Base-by-base conservation (phyloP, 1,139 yeast species). In the Sugiyamaella novakii region DNA sequence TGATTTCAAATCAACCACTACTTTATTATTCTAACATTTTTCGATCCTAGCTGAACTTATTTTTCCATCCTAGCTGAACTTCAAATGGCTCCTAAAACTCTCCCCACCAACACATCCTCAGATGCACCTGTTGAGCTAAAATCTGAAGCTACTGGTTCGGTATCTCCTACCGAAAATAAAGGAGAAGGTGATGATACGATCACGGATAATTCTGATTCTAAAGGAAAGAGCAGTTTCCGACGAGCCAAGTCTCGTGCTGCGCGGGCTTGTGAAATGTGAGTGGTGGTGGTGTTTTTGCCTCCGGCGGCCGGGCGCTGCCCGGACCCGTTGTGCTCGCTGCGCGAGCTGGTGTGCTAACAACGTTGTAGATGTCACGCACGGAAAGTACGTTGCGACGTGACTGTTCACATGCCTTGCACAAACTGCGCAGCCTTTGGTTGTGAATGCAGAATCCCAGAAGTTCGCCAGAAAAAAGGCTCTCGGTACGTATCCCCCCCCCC, bases 371-470 rank as follows among this genome's bases (percentile, higher is more conserved):
- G 91, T 64, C 81, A 86, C 49, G 75, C 83, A n/a, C 68, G 91
- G 36, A 84, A 84, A 62, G 91, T 83, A 12, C 74, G 91, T 28
- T 83, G 84, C 61, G 82, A 79, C 57, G 89, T 79, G 73, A 83
- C 71, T 52, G 79, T 80, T 44, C 86, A 83, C 59, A 81, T 82
- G 59, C 91, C 91, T 2, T 84, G 91, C 62, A 82, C 89, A 25
- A 84, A 84, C 64, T 84, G 91, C 63, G 76, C 82, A 43, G 85
- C 89, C 1, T 84, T 84, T 68, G 86, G 87, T 1, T 81, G 87
- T 63, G 88, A 82, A 54, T 84, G 91, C 68, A 71, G 73, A 30
- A 72, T 83, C 43, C 88, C 88, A 1, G 86, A 80, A 46, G 60
- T 64, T n/a, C 65, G 60, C 53, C 76, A 62, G 71, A 75, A 61